Evolutionary conservation across 768 basidiomycete species (phyloP).

Genomic region (Leccinum olivaceopallidum): DNA sequence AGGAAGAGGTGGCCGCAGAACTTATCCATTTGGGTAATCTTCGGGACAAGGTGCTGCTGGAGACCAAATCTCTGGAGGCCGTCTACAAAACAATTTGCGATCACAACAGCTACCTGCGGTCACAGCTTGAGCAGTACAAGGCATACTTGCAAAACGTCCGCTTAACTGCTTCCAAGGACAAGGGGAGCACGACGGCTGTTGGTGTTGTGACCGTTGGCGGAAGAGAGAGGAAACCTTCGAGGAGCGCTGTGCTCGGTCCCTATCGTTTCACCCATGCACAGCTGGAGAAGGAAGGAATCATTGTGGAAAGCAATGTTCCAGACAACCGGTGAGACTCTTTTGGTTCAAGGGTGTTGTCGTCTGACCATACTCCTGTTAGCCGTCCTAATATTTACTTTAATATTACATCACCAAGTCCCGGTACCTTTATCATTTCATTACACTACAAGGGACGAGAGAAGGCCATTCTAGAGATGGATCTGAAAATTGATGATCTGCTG

Average conservation of each 20-base stretch:
- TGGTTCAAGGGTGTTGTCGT: not conserved
- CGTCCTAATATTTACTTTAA: constrained; percentile 99
- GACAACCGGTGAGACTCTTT: constrained; percentile 77
- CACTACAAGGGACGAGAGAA: constrained; percentile 99
- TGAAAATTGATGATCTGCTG: constrained; percentile 96
- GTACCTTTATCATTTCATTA: constrained; percentile 97
- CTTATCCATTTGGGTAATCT: constrained; percentile 95
- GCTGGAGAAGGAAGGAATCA: constrained; percentile 98
- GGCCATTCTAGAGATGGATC: constrained; percentile 99
- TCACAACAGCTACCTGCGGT: constrained; percentile 96
- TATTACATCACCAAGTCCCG: constrained; percentile 95
- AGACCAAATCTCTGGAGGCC: constrained; percentile 90
- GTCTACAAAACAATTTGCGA: constrained; percentile 99
- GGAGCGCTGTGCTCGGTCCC: constrained; percentile 87
- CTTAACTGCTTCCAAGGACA: constrained; percentile 83
- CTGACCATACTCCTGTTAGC: constrained; percentile 40
- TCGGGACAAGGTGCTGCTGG: constrained; percentile 90
- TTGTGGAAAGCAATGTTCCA: constrained; percentile 98
- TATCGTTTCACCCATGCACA: constrained; percentile 98
- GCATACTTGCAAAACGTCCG: constrained; percentile 98
- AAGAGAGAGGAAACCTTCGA: constrained; percentile 92
- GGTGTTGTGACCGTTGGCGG: constrained; percentile 96
- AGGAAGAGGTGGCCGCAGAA: constrained; percentile 95
- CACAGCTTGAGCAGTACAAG: constrained; percentile 99
- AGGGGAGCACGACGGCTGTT: constrained; percentile 83